These are phyloP conservation scores for Termitomyces sp. DNA, from an alignment of 768 basidiomycete genomes.

Conservation along the genomic window DNA sequence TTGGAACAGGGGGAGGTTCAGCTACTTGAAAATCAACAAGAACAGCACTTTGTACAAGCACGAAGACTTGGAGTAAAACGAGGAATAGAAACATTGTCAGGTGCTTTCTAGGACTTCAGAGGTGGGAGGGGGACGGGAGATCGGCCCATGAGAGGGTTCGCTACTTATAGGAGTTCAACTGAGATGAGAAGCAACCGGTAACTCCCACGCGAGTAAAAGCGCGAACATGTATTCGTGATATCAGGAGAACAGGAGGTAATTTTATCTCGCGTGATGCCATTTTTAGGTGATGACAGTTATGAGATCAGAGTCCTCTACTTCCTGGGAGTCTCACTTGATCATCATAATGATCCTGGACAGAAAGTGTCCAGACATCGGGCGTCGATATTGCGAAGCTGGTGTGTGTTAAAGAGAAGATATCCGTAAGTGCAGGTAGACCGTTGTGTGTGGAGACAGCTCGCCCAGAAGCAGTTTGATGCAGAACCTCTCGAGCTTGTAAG, in stretches of 20 bases:
- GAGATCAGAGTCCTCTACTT: background rate
- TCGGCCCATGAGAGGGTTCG: background rate
- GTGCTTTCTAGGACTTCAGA: background rate
- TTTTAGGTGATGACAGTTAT: background rate
- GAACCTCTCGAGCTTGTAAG: slow-evolving; percentile 25
- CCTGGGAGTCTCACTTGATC: slow-evolving; percentile 12
- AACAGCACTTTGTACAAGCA: slow-evolving; percentile 27
- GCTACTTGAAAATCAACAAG: slow-evolving; percentile 67
- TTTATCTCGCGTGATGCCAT: background rate
- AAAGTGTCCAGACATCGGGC: background rate
- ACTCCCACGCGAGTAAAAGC: background rate
- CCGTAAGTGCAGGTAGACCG: slow-evolving; percentile 32
- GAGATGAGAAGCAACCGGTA: background rate
- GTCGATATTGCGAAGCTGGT: background rate
- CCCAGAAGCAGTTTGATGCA: slow-evolving; percentile 39
- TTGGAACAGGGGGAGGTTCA: slow-evolving; percentile 65
- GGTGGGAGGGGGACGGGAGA: background rate
- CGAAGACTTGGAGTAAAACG: background rate
- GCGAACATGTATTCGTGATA: background rate
- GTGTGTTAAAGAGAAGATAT: slow-evolving; percentile 34
- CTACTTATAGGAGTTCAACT: slow-evolving; percentile 6
- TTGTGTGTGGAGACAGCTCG: slow-evolving; percentile 37
- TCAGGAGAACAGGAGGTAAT: background rate
- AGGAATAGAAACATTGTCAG: background rate
- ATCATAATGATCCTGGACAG: background rate